Base-by-base conservation (phyloP, 1,284 basidiomycete genomes). In the Mycena sp. region DNA sequence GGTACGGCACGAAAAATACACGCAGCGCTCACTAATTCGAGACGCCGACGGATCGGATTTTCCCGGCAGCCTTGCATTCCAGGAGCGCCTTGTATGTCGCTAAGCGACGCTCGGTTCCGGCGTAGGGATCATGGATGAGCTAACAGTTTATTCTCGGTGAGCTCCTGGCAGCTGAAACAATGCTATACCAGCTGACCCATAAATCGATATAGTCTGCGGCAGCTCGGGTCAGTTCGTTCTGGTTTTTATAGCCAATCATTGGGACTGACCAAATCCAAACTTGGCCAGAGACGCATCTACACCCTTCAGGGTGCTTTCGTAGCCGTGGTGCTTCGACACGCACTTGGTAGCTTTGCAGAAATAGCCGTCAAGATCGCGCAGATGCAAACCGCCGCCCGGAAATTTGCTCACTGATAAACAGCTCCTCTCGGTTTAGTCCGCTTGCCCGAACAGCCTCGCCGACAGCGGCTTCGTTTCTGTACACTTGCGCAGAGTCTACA, bases 41-140 rank as follows among this genome's bases (percentile, higher is more conserved):
- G 12, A 95, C 92, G 2, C 93, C 91, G 19, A 94, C 87, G 26
- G 83, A 83, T 67, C 83, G 83, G 46, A 93, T 83, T 71, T 91
- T 90, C 0, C 92, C 92, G 23, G 82, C 84, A 44, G 81, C 76
- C 70, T 87, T 85, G 16, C 81, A 81, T 63, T 89, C 83, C 6
- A 85, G 73, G n/a, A 91, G 76, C 0, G 87, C 88, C 49, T 82
- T 84, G 72, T 88, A 92, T 0, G 90, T 89, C 21, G 79, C 83
- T 52, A 90, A 75, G 9, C 91, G 87, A 44, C 80, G 81, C 58
- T 83, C 78, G 3, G 77, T 80, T 0, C 89, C 89, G n/a, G 85
- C 83, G 7, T 80, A 77, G 1, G 91, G 88, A 67, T 90, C 87
- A 63, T 95, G 93, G 29, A 95, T 88, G 23, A 95, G 79, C 65